Evolutionary conservation across 768 basidiomycete genomes (phyloP).

Genomic region (Coprinopsis cinerea): DNA sequence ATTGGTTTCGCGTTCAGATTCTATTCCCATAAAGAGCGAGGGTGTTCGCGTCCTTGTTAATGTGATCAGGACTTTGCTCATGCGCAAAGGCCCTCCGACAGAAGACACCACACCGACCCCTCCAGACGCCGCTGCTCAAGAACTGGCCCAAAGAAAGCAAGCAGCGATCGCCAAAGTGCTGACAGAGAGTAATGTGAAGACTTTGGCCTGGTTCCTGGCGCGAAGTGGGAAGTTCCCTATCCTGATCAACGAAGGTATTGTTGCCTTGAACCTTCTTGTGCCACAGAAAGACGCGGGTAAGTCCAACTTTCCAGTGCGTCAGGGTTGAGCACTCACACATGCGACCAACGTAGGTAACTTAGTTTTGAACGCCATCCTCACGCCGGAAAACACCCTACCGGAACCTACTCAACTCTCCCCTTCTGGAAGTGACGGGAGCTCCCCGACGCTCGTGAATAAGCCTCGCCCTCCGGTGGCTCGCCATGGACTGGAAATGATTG

Average conservation of each 20-base stretch:
- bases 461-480: conserved; percentile 32
- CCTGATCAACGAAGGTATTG: conserved; percentile 83
- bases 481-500: conserved; percentile 64
- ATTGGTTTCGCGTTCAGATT: conserved; percentile 74
- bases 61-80: conserved; percentile 73
- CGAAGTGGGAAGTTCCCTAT: conserved; percentile 77
- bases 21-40: conserved; percentile 80
- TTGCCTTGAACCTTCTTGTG: conserved; percentile 75
- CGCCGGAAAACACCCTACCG: conserved; percentile 27
- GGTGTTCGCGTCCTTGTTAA: conserved; percentile 87
- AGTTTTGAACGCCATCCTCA: conserved; percentile 55
- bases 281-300: conserved; percentile 61
- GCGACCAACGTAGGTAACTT: conserved; percentile 40
- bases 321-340: not conserved
- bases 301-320: conserved; percentile 16
- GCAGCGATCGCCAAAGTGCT: conserved; percentile 48
- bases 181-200: conserved; percentile 48
- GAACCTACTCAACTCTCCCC: conserved; percentile 34
- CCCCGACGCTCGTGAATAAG: conserved; percentile 21
- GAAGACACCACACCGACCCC: conserved; percentile 9
- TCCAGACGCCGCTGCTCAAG: conserved; percentile 20
- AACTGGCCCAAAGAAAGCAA: conserved; percentile 44
- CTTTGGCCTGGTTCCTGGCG: conserved; percentile 66
- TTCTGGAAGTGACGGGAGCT: conserved; percentile 36
- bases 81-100: conserved; percentile 29